Conservation (phyloP, 306 rosid genomes). For the Nissolia schottii region DNA sequence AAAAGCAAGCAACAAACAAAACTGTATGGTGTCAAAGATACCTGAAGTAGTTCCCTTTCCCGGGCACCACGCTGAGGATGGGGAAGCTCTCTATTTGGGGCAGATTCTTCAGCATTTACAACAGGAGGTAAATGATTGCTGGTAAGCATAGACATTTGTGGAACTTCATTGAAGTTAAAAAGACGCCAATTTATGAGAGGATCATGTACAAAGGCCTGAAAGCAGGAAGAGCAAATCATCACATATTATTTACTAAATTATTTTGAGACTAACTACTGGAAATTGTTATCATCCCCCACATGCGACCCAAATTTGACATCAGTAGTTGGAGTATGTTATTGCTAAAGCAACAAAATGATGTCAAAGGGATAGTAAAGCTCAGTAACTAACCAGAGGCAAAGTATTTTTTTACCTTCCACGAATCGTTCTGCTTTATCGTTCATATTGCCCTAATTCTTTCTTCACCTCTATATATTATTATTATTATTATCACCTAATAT, state of each 20-base stretch:
- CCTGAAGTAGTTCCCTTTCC: conserved; percentile 98
- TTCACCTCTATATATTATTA: background rate
- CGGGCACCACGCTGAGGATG: conserved; percentile 97
- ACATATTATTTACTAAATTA: background rate
- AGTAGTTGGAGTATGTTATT: background rate
- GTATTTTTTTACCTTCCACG: background rate
- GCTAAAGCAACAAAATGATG: background rate
- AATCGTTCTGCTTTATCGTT: background rate
- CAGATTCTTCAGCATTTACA: conserved; percentile 73
- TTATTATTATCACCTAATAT: background rate
- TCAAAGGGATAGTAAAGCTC: background rate
- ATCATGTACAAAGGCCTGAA: conserved; percentile 96
- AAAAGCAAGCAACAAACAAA: conserved; percentile 20
- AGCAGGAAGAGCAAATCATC: conserved; percentile 18
- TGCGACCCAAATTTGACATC: background rate
- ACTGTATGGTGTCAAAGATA: conserved; percentile 19
- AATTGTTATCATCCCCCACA: background rate
- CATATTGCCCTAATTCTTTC: background rate
- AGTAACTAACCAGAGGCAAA: background rate
- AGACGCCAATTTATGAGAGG: conserved; percentile 99
- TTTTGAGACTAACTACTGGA: background rate
- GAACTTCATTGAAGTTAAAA: conserved; percentile 96
- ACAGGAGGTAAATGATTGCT: conserved; percentile 63
- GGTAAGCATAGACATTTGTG: conserved; percentile 77
- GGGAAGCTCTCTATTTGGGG: conserved; percentile 64